Evolutionary conservation across 2,329 filamentous ascomycete species (phyloP).

Genomic region (Talaromyces piceae): DNA sequence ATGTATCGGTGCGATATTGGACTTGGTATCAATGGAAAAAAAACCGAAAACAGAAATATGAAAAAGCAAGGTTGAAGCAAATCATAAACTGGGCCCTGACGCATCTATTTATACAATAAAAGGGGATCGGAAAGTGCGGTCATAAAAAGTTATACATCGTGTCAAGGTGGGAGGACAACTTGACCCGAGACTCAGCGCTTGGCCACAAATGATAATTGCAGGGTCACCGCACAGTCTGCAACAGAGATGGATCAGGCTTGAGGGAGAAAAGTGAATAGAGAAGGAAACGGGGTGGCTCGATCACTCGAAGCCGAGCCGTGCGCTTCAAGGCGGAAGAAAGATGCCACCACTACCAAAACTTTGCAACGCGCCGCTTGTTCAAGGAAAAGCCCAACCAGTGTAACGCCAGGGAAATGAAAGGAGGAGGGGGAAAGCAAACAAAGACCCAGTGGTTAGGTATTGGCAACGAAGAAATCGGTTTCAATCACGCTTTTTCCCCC

Average conservation of each 20-base stretch:
- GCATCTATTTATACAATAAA: slow-evolving; percentile 1
- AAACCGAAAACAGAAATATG: background rate
- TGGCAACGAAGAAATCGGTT: slow-evolving; percentile 5
- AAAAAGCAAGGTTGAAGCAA: background rate
- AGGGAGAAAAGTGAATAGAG: slow-evolving; percentile 1
- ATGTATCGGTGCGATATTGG: background rate
- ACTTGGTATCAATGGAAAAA: background rate
- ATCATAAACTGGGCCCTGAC: background rate
- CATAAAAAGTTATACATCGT: slow-evolving; percentile 1
- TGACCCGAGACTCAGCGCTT: background rate
- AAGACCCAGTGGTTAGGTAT: slow-evolving; percentile 12
- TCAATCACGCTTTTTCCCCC: slow-evolving; percentile 5
- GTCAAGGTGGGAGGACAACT: background rate
- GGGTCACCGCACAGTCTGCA: background rate
- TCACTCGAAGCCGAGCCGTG: background rate
- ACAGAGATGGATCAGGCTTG: background rate
- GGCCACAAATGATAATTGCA: background rate
- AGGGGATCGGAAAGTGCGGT: background rate
- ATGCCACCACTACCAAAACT: slow-evolving; percentile 8
- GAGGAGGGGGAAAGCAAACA: slow-evolving; percentile 11
- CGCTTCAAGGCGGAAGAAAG: slow-evolving; percentile 1
- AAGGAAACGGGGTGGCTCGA: background rate
- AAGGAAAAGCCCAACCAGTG: slow-evolving; percentile 8
- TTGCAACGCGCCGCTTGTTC: slow-evolving; percentile 7
- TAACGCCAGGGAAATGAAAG: slow-evolving; percentile 11